phyloP scores from a whole-genome alignment of 495 filamentous ascomycete genomes.

The Xanthoparmelia taractica region DNA sequence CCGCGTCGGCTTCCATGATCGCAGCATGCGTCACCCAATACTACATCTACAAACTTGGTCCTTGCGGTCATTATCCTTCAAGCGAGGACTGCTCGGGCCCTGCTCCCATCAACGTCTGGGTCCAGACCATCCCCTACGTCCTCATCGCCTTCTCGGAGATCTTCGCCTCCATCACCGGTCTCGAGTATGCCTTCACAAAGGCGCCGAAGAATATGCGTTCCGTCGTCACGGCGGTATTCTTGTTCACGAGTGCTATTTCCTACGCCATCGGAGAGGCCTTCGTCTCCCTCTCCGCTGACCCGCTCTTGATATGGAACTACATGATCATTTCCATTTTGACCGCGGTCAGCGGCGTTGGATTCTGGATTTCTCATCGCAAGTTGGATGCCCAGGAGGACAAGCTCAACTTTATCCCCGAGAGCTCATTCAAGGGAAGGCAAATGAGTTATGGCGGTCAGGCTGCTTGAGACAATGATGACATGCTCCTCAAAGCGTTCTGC shows the following conservation, averaged over 20 bases:
- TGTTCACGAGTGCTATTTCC: constrained; percentile 35
- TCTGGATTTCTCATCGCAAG: constrained; percentile 28
- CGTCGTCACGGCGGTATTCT: constrained; percentile 32
- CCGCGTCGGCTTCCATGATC: constrained; percentile 53
- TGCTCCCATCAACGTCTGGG: constrained; percentile 49
- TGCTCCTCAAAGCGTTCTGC: background rate
- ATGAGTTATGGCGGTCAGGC: constrained; percentile 10
- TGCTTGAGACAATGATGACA: background rate
- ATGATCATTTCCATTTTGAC: constrained; percentile 29
- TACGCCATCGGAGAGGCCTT: constrained; percentile 37
- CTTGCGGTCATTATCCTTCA: constrained; percentile 45
- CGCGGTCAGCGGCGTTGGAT: constrained; percentile 34
- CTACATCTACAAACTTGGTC: constrained; percentile 57
- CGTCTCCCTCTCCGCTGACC: constrained; percentile 35
- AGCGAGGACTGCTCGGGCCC: constrained; percentile 35
- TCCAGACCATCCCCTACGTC: constrained; percentile 56
- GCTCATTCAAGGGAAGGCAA: constrained; percentile 16
- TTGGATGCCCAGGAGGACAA: constrained; percentile 15
- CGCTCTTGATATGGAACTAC: constrained; percentile 24
- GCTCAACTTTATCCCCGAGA: constrained; percentile 16
- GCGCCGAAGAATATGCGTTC: constrained; percentile 64
- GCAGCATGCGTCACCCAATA: constrained; percentile 56
- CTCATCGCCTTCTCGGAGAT: constrained; percentile 64
- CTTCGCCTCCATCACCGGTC: constrained; percentile 56
- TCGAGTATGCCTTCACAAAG: constrained; percentile 72